Evolutionary conservation across 140 eudicot genomes (phyloP), one percentile per base, ranked within the genome.

Genomic region (Cichorium intybus): DNA sequence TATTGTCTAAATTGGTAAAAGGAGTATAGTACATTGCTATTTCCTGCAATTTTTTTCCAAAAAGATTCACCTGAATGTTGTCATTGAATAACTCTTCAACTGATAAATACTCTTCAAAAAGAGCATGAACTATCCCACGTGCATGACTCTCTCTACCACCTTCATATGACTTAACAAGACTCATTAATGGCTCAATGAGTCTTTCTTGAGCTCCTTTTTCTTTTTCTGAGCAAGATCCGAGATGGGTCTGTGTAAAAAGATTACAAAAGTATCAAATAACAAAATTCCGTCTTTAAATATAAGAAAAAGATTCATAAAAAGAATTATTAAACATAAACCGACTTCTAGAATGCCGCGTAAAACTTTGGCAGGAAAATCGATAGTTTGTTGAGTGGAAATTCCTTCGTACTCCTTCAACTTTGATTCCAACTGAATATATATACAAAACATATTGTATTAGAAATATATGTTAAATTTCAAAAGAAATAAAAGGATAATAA

Each of bases 131-230:
- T 46, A 89, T 94, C 37, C 79, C 72, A 55, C 99, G 91, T 21
- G 99, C 99, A 82, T 94, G 99, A 53, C 99, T 80, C 79, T 94
- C 99, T 75, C 99, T 80, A 35, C 99, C 99, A 80, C 99, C 90
- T 69, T 94, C 99, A 64, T 94, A 89, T 37, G 97, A 89, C 85
- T 89, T 94, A 21, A 82, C 99, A 60, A 94, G 95, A 75, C 85
- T 84, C 86, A 80, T 60, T 54, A 94, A 79, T 21, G 99, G 99
- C 69, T 94, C 99, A 59, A 82, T 60, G 33, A 94, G 87, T 73
- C 99, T 78, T 77, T 94, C 99, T 71, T 83, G 97, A 56, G 95
- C 85, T 49, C 90, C 97, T 75, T 72, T 94, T 43, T 94, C 99
- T 73, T 94, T 89, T 28, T 85, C 95, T 14, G 84, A 47, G 75